These are phyloP conservation scores for Colletotrichum zoysiae DNA, from an alignment of 2,329 filamentous ascomycete species.

Conservation along the genomic window DNA sequence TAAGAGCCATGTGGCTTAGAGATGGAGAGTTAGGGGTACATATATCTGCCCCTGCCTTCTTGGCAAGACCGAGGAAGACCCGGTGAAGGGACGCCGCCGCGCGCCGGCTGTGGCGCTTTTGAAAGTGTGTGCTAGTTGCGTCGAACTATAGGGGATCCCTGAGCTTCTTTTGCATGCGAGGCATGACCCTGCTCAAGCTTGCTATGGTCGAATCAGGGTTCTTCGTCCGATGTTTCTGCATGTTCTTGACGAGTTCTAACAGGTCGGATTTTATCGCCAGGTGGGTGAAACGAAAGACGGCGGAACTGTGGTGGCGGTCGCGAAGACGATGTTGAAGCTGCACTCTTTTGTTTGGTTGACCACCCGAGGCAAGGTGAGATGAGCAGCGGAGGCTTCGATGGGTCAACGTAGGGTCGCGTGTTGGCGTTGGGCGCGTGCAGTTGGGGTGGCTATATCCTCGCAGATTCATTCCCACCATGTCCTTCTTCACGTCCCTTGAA, in stretches of 20 bases:
- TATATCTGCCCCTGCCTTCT: constrained; percentile 5
- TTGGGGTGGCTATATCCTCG: constrained; percentile 7
- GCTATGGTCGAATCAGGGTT: constrained; percentile 21
- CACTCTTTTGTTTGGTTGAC: not conserved
- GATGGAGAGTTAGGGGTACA: not conserved
- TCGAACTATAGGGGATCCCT: constrained; percentile 8
- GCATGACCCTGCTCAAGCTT: constrained; percentile 8
- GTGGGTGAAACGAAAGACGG: not conserved
- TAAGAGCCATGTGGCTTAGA: constrained; percentile 22
- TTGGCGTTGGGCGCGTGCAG: not conserved
- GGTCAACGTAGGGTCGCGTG: constrained; percentile 18
- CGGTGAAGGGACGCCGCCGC: not conserved
- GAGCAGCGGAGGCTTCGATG: not conserved
- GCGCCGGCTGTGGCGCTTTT: not conserved
- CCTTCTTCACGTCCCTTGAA: not conserved
- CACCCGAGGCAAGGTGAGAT: not conserved
- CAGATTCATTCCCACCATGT: not conserved
- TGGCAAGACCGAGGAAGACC: constrained; percentile 8
- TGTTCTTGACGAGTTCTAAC: constrained; percentile 7
- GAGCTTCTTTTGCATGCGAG: not conserved
- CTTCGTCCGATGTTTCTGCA: constrained; percentile 8
- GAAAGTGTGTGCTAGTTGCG: not conserved
- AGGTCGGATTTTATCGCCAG: constrained; percentile 6
- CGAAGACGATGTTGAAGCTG: not conserved
- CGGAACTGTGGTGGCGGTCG: constrained; percentile 1